Conservation (phyloP, 306 rosid genomes). For the Vachellia pachyceras region DNA sequence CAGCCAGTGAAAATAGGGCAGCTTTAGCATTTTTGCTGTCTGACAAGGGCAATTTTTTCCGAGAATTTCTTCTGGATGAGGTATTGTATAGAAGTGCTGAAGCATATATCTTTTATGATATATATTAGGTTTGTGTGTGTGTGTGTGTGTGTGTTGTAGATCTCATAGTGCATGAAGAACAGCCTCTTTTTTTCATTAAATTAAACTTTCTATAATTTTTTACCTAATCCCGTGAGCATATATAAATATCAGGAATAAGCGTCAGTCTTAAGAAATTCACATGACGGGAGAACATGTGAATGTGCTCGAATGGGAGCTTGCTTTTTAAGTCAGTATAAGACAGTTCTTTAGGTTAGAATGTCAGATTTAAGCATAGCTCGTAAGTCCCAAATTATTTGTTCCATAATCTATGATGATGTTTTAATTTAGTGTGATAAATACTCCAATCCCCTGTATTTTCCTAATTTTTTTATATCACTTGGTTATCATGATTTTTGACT, state of each 20-base stretch:
- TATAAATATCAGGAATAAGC: background rate
- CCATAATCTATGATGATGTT: background rate
- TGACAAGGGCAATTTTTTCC: slow-evolving; percentile 87
- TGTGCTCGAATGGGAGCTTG: background rate
- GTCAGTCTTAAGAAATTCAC: background rate
- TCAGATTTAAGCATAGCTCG: background rate
- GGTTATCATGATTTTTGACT: background rate
- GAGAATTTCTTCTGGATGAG: slow-evolving; percentile 98
- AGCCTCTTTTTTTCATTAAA: background rate
- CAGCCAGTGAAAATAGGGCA: slow-evolving; percentile 92
- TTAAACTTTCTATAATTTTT: background rate
- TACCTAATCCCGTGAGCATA: background rate
- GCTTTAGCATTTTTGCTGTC: slow-evolving; percentile 90
- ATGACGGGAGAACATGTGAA: background rate
- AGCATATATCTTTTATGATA: slow-evolving; percentile 11
- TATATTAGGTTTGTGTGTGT: slow-evolving; percentile 29
- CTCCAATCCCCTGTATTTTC: background rate
- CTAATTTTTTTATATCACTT: background rate
- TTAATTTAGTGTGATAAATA: background rate
- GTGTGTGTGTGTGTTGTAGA: background rate
- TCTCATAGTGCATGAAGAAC: background rate
- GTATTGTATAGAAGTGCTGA: slow-evolving; percentile 53
- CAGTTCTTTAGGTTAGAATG: background rate
- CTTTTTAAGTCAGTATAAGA: background rate
- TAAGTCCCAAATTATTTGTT: background rate